Percentiles rank a stretch among this genome's conserved stretches.
Conservation (phyloP, 2,329 filamentous ascomycete genomes). For the Neonectria punicea region DNA sequence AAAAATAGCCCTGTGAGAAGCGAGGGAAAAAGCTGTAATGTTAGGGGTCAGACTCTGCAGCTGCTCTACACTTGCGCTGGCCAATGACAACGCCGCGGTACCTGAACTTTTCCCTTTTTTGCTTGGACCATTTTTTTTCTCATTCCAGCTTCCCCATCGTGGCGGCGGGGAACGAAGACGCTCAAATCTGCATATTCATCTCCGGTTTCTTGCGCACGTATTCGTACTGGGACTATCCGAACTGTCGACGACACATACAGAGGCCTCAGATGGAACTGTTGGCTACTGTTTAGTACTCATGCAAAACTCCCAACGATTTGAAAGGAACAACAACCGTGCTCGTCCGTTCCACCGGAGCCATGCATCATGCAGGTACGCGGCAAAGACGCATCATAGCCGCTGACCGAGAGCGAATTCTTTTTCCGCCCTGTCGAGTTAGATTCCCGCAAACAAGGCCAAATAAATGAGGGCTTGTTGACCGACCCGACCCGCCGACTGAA, state of each 20-base stretch:
- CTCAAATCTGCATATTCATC: neutral
- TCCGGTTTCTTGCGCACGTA: neutral
- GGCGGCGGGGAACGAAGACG: neutral
- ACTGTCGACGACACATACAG: neutral
- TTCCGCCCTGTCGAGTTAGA: neutral
- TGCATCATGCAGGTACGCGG: constrained; percentile 6
- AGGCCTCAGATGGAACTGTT: neutral
- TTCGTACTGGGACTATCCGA: neutral
- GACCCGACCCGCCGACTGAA: neutral
- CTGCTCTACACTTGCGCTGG: too few species aligned
- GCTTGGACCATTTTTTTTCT: constrained; percentile 11
- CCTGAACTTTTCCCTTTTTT: constrained; percentile 9
- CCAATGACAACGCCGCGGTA: constrained; percentile 1
- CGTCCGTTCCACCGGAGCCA: neutral
- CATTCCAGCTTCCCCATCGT: constrained; percentile 10
- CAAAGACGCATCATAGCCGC: constrained; percentile 6
- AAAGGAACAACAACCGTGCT: neutral
- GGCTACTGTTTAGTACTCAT: neutral
- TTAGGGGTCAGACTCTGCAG: too few species aligned
- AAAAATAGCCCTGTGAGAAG: neutral
- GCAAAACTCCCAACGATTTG: neutral
- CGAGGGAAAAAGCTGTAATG: neutral
- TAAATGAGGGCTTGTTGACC: constrained; percentile 8
- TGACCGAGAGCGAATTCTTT: neutral
- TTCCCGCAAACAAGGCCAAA: constrained; percentile 6